phyloP scores from a whole-genome alignment of 805 yeast genomes.

The Wilhelminamyces savonicus region DNA sequence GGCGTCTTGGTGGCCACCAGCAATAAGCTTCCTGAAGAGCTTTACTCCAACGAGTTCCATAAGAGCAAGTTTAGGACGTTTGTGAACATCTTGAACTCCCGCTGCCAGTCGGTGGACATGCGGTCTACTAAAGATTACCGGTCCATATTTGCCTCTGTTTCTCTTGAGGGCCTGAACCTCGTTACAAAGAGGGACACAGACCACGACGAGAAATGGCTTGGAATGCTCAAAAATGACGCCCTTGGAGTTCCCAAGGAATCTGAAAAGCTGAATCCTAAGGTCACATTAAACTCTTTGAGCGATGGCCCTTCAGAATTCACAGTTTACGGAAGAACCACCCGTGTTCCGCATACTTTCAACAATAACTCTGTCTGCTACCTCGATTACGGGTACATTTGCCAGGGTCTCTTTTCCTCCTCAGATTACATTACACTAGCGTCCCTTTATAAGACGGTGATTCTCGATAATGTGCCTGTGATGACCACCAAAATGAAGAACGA shows the following conservation, averaged over 20 bases:
- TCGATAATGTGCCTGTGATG: conserved; percentile 58
- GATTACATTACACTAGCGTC: conserved; percentile 68
- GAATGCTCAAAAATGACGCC: conserved; percentile 20
- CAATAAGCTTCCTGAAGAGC: conserved; percentile 64
- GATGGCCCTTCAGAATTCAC: conserved; percentile 24
- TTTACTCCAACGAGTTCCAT: conserved; percentile 61
- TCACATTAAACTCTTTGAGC: conserved; percentile 6
- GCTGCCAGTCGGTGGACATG: conserved; percentile 64
- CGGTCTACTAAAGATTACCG: conserved; percentile 53
- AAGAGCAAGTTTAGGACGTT: conserved; percentile 52
- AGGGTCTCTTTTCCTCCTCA: conserved; percentile 53
- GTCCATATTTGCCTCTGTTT: conserved; percentile 14
- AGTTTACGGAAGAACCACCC: conserved; percentile 52
- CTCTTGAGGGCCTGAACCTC: conserved; percentile 2
- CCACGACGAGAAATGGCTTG: conserved; percentile 25
- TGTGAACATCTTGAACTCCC: conserved; percentile 46
- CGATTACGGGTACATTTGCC: conserved; percentile 50
- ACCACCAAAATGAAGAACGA: conserved; percentile 55
- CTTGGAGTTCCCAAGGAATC: conserved; percentile 3
- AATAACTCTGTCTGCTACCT: conserved; percentile 39
- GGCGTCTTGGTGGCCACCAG: conserved; percentile 74
- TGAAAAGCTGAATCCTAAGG: neutral
- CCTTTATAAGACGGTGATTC: conserved; percentile 46
- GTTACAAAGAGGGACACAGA: neutral
- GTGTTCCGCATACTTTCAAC: conserved; percentile 36